Evolutionary conservation across 805 yeast genomes (phyloP).

Genomic region (Candida parachauliodes): DNA sequence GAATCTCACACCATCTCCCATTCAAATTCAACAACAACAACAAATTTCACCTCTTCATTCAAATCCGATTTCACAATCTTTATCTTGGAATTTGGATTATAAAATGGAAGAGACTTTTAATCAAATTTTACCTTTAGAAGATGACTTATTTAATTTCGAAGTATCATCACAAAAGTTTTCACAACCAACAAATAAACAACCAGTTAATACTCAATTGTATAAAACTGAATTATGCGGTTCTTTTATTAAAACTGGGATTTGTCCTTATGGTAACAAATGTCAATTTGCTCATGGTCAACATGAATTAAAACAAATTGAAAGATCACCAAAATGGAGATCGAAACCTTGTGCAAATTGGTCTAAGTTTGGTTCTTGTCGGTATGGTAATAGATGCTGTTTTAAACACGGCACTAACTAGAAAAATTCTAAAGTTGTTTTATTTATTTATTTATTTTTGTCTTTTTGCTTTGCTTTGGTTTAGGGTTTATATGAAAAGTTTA

Average conservation of each 20-base stretch:
- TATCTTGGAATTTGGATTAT: background rate
- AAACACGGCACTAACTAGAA: too few species aligned
- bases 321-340: slow-evolving; percentile 84
- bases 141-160: slow-evolving; percentile 14
- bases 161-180: slow-evolving; percentile 8
- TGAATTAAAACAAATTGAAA: slow-evolving; percentile 68
- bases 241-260: slow-evolving; percentile 58
- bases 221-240: slow-evolving; percentile 89
- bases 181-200: slow-evolving; percentile 12
- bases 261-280: slow-evolving; percentile 89
- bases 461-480: too few species aligned
- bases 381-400: slow-evolving; percentile 90
- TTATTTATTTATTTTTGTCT: too few species aligned
- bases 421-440: too few species aligned
- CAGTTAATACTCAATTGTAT: slow-evolving; percentile 64
- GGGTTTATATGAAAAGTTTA: too few species aligned
- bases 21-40: background rate
- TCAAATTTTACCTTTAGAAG: slow-evolving; percentile 2
- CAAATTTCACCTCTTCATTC: background rate
- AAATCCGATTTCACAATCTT: too few species aligned
- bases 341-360: slow-evolving; percentile 90
- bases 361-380: slow-evolving; percentile 76
- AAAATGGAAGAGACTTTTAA: background rate
- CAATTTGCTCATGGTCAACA: slow-evolving; percentile 89
- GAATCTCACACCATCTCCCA: background rate